Evolutionary conservation across 2,329 filamentous ascomycete genomes (phyloP), one percentile per base, ranked within the genome.

Genomic region (Sporothrix protearum): DNA sequence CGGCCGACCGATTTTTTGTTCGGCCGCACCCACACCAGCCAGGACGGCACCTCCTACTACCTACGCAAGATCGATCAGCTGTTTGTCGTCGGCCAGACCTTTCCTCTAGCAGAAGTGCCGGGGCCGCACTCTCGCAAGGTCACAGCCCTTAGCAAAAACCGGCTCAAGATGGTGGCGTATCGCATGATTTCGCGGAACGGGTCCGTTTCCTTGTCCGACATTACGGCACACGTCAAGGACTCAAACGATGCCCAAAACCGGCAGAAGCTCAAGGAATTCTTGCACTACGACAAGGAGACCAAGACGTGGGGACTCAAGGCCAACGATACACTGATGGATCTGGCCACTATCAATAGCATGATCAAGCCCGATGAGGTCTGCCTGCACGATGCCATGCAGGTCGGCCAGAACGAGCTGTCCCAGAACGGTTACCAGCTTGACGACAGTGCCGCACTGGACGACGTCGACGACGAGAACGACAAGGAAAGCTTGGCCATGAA

Each of bases 361-460:
- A 94, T 99, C 76, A 95, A 94, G 75, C 95, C 96, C 0, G 96
- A 99, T 80, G 95, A 98, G 77, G 92, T 98, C 0, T 98, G 94
- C 80, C 82, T 97, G 59, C 89, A 98, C 39, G 95, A 99, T 78
- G 92, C 95, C 0, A 99, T 98, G 95, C 94, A 98, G 80, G 91
- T 97, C 51, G 96, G 96, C 59, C 90, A 93, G 74, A 94, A 96
- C 78, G 92, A 97, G 79, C 88, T 99, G 39, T 89, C 92, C 74
- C 96, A 98, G 80, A 92, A 96, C 25, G 96, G 96, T 10, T 97
- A 95, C 79, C 92, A 92, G 73, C 84, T 77, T 7, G 87, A 88
- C 79, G 82, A 87, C 51, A 83, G 80, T 36, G 85, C 87, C 14
- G 90, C 91, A 33, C 89, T 92, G 4, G 88, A 91, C 51, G 87